A percentile compares a stretch with the other conserved stretches of the same genome.
Conservation (phyloP, 176 grass and related monocot genomes). For the Tillandsia leiboldiana region DNA sequence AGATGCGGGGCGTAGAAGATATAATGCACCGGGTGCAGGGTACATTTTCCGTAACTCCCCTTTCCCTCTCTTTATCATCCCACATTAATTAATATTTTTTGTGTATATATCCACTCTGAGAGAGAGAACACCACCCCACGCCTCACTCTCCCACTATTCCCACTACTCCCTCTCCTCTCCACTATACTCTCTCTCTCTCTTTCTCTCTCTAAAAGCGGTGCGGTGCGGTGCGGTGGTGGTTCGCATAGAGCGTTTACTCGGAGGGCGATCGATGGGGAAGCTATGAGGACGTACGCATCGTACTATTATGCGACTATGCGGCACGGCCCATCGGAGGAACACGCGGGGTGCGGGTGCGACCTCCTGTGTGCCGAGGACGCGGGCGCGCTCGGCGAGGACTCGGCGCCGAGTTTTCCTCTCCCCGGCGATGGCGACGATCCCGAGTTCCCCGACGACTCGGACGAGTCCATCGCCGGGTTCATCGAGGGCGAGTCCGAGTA, state of each 20-base stretch:
- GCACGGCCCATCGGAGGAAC: not conserved
- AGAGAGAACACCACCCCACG: not conserved
- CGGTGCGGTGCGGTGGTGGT: constrained; percentile 2
- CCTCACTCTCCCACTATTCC: not conserved
- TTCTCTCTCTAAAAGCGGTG: constrained; percentile 23
- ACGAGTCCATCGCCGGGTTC: constrained; percentile 40
- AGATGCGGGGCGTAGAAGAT: too few relatives aligned
- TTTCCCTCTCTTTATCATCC: too few relatives aligned
- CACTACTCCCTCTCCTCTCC: not conserved
- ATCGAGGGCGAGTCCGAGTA: constrained; percentile 49
- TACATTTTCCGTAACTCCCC: too few relatives aligned
- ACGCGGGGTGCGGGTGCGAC: constrained; percentile 13
- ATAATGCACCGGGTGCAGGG: too few relatives aligned
- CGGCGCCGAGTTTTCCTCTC: too few relatives aligned
- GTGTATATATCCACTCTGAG: not conserved
- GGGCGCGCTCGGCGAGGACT: constrained; percentile 9
- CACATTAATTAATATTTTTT: not conserved
- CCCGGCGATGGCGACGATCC: constrained; percentile 6
- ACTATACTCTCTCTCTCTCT: constrained; percentile 11
- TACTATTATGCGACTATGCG: not conserved
- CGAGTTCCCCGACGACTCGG: constrained; percentile 14
- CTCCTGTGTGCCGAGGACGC: constrained; percentile 74
- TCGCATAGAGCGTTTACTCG: constrained; percentile 1
- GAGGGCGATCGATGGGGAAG: constrained; percentile 36
- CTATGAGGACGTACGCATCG: not conserved